A percentile compares a stretch with the other conserved stretches of the same genome.
phyloP scores from a whole-genome alignment of 768 basidiomycete species.

The Leccinum fibrillosum region DNA sequence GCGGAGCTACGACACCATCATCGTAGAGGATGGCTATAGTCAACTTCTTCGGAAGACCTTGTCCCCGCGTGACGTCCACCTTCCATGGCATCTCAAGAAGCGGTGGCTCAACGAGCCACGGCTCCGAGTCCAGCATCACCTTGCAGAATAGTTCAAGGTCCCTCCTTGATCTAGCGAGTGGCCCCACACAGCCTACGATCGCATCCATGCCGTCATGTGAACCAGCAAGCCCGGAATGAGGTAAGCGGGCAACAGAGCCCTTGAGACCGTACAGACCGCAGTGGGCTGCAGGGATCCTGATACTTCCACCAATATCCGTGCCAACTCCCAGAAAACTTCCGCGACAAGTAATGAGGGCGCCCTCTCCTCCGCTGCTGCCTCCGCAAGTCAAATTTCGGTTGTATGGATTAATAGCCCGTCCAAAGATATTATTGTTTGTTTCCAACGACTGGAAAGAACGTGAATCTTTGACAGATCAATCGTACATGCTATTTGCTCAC shows the following conservation, averaged over 20 bases:
- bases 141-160: conserved; percentile 48
- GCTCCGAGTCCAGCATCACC: conserved; percentile 43
- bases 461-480: conserved; percentile 8
- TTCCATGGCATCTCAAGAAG: conserved; percentile 51
- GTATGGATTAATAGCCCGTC: conserved; percentile 68
- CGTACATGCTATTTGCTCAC: conserved; percentile 29
- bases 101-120: conserved; percentile 46
- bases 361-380: conserved; percentile 49
- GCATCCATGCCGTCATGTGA: conserved; percentile 54
- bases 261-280: conserved; percentile 44
- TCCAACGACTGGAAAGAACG: conserved; percentile 41
- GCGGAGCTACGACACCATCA: conserved; percentile 48
- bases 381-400: conserved; percentile 43
- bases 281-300: conserved; percentile 41
- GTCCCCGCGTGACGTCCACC: conserved; percentile 36
- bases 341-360: conserved; percentile 41
- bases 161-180: conserved; percentile 45
- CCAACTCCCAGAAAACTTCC: conserved; percentile 42
- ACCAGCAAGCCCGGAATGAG: conserved; percentile 47
- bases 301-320: conserved; percentile 49
- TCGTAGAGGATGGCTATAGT: conserved; percentile 48
- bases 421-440: conserved; percentile 51
- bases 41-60: conserved; percentile 38
- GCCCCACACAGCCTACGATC: conserved; percentile 48
- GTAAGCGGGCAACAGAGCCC: conserved; percentile 48